Base-by-base conservation (phyloP, 257 asterid species). In the Solanum gandarillasii region DNA sequence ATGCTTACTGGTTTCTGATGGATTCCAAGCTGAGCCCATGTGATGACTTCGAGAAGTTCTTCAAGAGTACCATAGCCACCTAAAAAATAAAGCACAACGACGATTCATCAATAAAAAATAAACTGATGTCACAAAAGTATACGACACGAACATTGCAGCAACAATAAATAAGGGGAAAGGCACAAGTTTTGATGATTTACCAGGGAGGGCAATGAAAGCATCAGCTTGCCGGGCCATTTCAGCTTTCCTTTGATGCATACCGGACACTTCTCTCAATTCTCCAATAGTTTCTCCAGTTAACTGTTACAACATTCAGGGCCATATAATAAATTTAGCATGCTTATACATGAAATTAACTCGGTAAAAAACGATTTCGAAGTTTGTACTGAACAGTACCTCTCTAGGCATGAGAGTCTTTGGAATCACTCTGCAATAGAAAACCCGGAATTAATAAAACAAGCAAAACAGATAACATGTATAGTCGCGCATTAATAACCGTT, bases 51-150 rank as follows among this genome's bases (percentile, higher is more conserved):
- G n/a, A 96, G 98, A 90, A 96, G 92, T 91, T 96, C 99, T 89
- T 96, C 99, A n/a, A 96, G 96, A 16, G 99, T 96, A 41, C 99
- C 99, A 89, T 96, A 96, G 55, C 99, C 99, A 88, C 99, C 99
- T 96, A 88, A 0, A 86, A 27, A 75, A 58, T 71, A 86, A 25
- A 31, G 14, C 60, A 43, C 13, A 52, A 32, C 52, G 6, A 5
- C 13, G 35, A 6, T 39, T 23, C 18, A 11, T 1, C 11, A 38
- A 38, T 2, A 38, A 34, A 31, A 31, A 31, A 31, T 31, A 32
- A 32, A 32, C 35, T 32, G 35, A 32, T 32, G 35, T 32, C 35
- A 35, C 5, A 5, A 34, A 3, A 11, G 52, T 21, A 6, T 6
- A 76, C 34, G 0, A 12, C 83, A n/a, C 0, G 12, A 76, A 6